Conservation (phyloP, 192 early-diverging fungal species). For the Coemansia sp. region DNA sequence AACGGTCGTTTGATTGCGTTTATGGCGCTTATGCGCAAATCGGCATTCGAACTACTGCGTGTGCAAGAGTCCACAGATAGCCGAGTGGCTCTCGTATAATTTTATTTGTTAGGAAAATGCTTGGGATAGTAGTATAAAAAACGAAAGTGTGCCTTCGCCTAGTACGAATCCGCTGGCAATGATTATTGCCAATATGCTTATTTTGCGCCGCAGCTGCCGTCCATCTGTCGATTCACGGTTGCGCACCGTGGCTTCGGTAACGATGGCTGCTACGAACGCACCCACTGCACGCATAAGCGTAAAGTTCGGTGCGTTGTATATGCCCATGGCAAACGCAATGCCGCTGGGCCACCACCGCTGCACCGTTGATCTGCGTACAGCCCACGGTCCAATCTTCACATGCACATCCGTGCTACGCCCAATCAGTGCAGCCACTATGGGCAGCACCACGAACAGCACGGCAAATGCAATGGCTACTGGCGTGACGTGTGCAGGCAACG, state of each 20-base stretch:
- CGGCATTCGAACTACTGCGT: conserved; percentile 51
- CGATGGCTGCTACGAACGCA: conserved; percentile 51
- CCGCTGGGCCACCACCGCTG: conserved; percentile 68
- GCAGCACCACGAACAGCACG: conserved; percentile 55
- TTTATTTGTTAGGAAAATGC: conserved; percentile 20
- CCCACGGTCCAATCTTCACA: conserved; percentile 6
- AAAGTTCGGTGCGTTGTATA: conserved; percentile 77
- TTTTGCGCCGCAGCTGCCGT: conserved; percentile 25
- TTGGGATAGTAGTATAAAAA: conserved; percentile 56
- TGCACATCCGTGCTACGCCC: background rate
- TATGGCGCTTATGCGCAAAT: conserved; percentile 54
- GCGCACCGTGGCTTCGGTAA: conserved; percentile 35
- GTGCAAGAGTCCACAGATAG: conserved; percentile 19
- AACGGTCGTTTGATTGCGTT: conserved; percentile 52
- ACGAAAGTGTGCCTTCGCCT: conserved; percentile 72
- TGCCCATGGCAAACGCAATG: conserved; percentile 77
- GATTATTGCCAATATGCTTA: conserved; percentile 66
- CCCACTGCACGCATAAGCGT: conserved; percentile 70
- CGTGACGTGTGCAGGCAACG: conserved; percentile 63
- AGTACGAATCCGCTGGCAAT: conserved; percentile 74
- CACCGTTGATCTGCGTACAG: conserved; percentile 10
- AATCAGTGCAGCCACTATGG: conserved; percentile 16
- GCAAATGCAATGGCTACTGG: conserved; percentile 63
- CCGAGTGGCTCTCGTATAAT: conserved; percentile 10
- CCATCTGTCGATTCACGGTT: conserved; percentile 1